These are phyloP conservation scores for Pythium monospermum DNA, from an alignment of 352 stramenopile species.

Conservation along the genomic window DNA sequence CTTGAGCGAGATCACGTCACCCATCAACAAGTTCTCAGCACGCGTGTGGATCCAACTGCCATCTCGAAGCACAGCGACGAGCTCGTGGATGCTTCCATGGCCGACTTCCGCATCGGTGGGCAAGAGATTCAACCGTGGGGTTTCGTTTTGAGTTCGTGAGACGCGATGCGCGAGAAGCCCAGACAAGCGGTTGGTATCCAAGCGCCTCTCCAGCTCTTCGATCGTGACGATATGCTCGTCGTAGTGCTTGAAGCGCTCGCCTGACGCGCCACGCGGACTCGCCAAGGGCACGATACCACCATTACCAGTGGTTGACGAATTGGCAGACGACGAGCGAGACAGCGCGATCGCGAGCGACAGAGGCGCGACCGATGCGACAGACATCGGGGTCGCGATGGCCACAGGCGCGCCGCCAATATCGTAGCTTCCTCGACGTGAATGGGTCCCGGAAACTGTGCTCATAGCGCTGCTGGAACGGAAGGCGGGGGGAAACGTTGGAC, in stretches of 20 bases:
- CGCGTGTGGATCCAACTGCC: constrained; percentile 52
- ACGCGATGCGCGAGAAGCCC: constrained; percentile 27
- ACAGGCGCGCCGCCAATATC: not conserved
- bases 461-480: not conserved
- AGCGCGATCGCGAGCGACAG: constrained; percentile 10
- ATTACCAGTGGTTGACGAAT: not conserved
- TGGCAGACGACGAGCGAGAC: constrained; percentile 3
- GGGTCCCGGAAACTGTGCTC: not conserved
- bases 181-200: constrained; percentile 25
- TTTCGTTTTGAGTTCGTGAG: constrained; percentile 25
- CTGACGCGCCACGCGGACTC: constrained; percentile 12
- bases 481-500: not conserved
- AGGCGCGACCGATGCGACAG: constrained; percentile 9
- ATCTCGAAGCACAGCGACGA: constrained; percentile 47
- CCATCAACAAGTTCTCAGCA: constrained; percentile 42
- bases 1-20: constrained; percentile 46
- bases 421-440: too few species aligned
- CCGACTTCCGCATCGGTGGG: constrained; percentile 38
- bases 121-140: constrained; percentile 33
- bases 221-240: constrained; percentile 45
- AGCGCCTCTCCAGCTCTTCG: constrained; percentile 39
- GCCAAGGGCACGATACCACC: not conserved
- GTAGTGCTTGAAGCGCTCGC: constrained; percentile 28
- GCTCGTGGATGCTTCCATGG: constrained; percentile 49
- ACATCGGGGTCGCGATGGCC: not conserved